phyloP scores from a whole-genome alignment of 2,329 filamentous ascomycete genomes.

The Aspergillus uvarum region DNA sequence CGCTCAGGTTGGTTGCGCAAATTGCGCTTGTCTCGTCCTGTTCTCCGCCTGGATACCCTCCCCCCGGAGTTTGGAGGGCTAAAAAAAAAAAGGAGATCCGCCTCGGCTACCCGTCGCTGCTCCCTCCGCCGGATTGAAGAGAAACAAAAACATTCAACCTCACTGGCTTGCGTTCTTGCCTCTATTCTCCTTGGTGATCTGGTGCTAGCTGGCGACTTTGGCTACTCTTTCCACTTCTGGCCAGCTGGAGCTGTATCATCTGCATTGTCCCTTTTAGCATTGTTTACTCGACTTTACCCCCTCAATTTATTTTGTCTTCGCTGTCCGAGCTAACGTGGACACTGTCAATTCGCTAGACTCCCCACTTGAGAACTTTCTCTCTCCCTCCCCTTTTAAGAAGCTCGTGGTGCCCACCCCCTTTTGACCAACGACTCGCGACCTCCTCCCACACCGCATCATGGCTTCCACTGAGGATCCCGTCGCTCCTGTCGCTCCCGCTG shows the following conservation, averaged over 20 bases:
- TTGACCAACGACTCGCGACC: background rate
- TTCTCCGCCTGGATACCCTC: background rate
- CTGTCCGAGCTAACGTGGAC: conserved; percentile 15
- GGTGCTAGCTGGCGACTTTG: background rate
- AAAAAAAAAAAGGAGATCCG: conserved; percentile 11
- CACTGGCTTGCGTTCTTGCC: background rate
- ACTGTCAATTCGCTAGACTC: conserved; percentile 16
- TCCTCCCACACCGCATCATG: conserved; percentile 24
- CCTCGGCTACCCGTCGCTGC: conserved; percentile 9
- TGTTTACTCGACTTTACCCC: background rate
- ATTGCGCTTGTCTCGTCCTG: background rate
- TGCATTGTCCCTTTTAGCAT: background rate
- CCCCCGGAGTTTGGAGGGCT: background rate
- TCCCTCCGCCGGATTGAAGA: conserved; percentile 1
- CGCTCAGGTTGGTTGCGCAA: background rate
- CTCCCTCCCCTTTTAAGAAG: conserved; percentile 1
- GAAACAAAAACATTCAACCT: background rate
- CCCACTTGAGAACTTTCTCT: conserved; percentile 4
- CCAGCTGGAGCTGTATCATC: background rate
- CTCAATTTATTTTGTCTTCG: conserved; percentile 2
- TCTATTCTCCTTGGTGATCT: background rate
- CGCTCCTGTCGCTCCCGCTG: conserved; percentile 22
- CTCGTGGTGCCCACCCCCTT: background rate
- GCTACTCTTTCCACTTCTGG: background rate
- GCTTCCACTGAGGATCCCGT: conserved; percentile 37